Evolutionary conservation across 495 filamentous ascomycete species (phyloP).

Genomic region (Lentithecium fluviatile): DNA sequence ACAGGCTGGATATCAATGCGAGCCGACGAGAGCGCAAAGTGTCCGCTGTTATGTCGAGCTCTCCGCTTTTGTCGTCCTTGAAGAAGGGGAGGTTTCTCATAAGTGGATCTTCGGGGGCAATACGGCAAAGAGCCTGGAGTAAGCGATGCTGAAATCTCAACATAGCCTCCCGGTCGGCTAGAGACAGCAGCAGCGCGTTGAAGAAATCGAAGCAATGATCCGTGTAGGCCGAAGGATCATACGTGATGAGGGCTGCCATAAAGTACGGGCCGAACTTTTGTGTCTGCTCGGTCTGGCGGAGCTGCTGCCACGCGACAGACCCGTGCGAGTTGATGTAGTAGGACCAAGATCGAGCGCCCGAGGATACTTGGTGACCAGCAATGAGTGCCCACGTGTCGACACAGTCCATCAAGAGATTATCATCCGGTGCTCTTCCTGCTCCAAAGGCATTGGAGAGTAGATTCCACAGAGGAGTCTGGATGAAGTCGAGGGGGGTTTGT

Average conservation of each 20-base stretch:
- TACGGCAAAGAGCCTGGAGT: constrained; percentile 57
- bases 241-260: constrained; percentile 56
- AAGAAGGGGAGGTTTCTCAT: constrained; percentile 64
- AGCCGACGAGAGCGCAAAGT: constrained; percentile 60
- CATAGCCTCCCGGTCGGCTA: constrained; percentile 64
- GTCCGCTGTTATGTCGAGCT: constrained; percentile 52
- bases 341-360: constrained; percentile 52
- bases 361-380: constrained; percentile 38
- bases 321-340: constrained; percentile 59
- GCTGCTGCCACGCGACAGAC: constrained; percentile 59
- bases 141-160: constrained; percentile 68
- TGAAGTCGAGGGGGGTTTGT: constrained; percentile 36
- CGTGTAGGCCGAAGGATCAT: constrained; percentile 39
- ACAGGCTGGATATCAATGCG: constrained; percentile 58
- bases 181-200: constrained; percentile 57
- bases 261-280: constrained; percentile 64
- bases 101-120: constrained; percentile 49
- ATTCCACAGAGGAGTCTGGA: constrained; percentile 55
- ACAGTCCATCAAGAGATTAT: constrained; percentile 53
- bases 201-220: constrained; percentile 54
- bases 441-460: constrained; percentile 71
- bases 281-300: constrained; percentile 63
- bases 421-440: constrained; percentile 58
- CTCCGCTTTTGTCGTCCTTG: constrained; percentile 42
- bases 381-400: constrained; percentile 43